Evolutionary conservation across 345 rosid species (phyloP).

Genomic region (Conringia planisiliqua): DNA sequence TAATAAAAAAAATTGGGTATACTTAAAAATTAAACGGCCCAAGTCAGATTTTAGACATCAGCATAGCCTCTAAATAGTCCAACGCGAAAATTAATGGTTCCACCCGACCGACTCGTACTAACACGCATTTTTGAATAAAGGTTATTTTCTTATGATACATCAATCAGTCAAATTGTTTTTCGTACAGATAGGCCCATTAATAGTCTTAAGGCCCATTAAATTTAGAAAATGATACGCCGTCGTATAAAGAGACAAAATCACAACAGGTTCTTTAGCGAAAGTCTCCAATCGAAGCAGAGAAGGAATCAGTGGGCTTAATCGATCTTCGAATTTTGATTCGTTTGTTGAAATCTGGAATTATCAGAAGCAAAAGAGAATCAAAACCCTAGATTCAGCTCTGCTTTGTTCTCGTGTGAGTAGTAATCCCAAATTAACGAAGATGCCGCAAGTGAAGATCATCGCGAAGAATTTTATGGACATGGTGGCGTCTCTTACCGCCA

Average conservation of each 20-base stretch:
- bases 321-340: neutral
- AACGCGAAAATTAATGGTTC: no score
- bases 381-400: neutral
- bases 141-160: neutral
- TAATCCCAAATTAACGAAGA: slow-evolving; percentile 24
- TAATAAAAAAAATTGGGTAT: no score
- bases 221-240: neutral
- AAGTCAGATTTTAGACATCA: no score
- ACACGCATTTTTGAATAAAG: no score
- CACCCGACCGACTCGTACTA: no score
- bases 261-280: neutral
- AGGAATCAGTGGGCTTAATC: neutral
- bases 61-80: no score
- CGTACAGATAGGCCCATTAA: neutral
- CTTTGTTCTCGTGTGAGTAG: neutral
- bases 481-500: slow-evolving; percentile 87
- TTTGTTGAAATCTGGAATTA: neutral
- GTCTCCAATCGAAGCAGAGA: neutral
- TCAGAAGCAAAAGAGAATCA: neutral
- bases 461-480: slow-evolving; percentile 94
- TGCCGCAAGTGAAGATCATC: slow-evolving; percentile 88
- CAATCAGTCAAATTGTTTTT: neutral
- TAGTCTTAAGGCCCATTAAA: neutral
- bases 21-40: no score
- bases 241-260: neutral